Conservation (phyloP, 2,329 filamentous ascomycete species). For the Aureobasidium namibiae region DNA sequence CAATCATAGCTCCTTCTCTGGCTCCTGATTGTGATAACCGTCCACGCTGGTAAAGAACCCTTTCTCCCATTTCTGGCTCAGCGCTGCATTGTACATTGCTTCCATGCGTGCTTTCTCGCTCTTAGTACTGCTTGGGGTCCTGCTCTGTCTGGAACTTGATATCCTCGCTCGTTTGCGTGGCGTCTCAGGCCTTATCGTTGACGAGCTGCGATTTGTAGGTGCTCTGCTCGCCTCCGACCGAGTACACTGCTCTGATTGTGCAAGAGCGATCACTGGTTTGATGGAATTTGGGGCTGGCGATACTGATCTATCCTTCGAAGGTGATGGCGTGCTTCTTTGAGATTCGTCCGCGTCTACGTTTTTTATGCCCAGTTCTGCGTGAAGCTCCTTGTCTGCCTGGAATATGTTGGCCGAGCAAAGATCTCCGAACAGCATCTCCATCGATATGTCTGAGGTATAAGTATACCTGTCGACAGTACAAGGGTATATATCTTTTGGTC, state of each 20-base stretch:
- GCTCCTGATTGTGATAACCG: constrained; percentile 20
- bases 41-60: constrained; percentile 23
- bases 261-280: not conserved
- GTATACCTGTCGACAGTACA: constrained; percentile 58
- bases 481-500: constrained; percentile 69
- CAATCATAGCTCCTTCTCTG: constrained; percentile 23
- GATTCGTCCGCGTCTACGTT: not conserved
- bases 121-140: constrained; percentile 8
- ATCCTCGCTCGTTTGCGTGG: not conserved
- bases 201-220: not conserved
- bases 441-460: constrained; percentile 59
- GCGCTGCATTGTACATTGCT: constrained; percentile 21
- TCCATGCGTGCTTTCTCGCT: constrained; percentile 15
- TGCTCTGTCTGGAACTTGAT: not conserved
- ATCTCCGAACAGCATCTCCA: constrained; percentile 62
- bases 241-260: not conserved
- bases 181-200: not conserved
- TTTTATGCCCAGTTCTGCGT: not conserved
- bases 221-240: not conserved
- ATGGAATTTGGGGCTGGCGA: not conserved
- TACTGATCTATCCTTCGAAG: not conserved
- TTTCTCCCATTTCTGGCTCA: constrained; percentile 19
- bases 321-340: not conserved
- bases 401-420: constrained; percentile 56
- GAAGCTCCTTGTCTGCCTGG: constrained; percentile 20